Conservation (phyloP, 2,329 filamentous ascomycete genomes). For the Falciphora oryzae region DNA sequence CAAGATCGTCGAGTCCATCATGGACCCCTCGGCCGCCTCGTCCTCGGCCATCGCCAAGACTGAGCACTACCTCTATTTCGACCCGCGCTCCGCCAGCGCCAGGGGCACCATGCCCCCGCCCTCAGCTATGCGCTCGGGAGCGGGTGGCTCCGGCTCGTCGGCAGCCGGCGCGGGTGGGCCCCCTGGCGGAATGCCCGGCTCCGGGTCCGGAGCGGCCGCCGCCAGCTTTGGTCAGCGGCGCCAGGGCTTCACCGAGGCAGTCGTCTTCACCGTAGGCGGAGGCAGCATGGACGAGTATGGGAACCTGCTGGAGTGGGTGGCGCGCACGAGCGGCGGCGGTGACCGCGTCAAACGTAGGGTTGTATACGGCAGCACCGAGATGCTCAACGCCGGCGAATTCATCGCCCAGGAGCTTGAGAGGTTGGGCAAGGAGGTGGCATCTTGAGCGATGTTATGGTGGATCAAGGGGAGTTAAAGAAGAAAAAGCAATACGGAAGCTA, state of each 20-base stretch:
- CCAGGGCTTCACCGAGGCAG: slow-evolving; percentile 82
- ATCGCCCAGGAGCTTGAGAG: slow-evolving; percentile 58
- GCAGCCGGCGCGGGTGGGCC: slow-evolving; percentile 28
- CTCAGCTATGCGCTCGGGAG: slow-evolving; percentile 48
- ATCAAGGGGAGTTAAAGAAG: neutral
- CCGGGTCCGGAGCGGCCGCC: slow-evolving; percentile 48
- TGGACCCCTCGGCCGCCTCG: slow-evolving; percentile 88
- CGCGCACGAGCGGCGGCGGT: slow-evolving; percentile 58
- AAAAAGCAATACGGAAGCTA: neutral
- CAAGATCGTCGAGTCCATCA: slow-evolving; percentile 96
- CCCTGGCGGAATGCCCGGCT: slow-evolving; percentile 42
- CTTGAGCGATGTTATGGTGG: neutral
- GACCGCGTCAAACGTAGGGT: slow-evolving; percentile 69
- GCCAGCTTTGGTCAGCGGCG: slow-evolving; percentile 87
- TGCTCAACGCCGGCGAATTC: slow-evolving; percentile 65
- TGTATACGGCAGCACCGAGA: slow-evolving; percentile 89
- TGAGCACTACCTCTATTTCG: slow-evolving; percentile 95
- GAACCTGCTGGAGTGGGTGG: slow-evolving; percentile 94
- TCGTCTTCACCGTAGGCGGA: slow-evolving; percentile 92
- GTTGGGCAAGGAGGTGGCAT: slow-evolving; percentile 52
- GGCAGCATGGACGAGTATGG: slow-evolving; percentile 99
- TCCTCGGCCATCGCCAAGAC: slow-evolving; percentile 93
- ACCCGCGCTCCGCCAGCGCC: slow-evolving; percentile 88
- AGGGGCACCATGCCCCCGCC: slow-evolving; percentile 85
- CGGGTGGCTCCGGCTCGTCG: slow-evolving; percentile 17